These are phyloP conservation scores for Aspergillus cavernicola DNA, from an alignment of 495 filamentous ascomycete species.

Conservation along the genomic window DNA sequence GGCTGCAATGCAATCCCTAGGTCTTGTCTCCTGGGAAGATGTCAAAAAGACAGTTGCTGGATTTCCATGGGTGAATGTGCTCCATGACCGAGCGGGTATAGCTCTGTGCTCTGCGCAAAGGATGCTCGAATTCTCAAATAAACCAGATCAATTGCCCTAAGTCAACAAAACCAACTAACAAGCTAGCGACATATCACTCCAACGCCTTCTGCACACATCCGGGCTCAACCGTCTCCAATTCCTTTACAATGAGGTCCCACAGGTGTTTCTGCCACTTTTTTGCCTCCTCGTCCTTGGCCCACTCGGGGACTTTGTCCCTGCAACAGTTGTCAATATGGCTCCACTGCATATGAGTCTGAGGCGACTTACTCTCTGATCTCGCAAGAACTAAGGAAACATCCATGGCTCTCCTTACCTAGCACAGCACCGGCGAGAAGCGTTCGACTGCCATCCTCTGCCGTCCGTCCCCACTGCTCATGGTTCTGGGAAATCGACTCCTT, in stretches of 20 bases:
- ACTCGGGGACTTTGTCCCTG: background rate
- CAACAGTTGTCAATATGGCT: background rate
- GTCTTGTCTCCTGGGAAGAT: background rate
- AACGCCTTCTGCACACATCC: constrained; percentile 1
- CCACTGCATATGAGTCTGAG: background rate
- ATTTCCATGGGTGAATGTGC: constrained; percentile 2
- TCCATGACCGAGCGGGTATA: background rate
- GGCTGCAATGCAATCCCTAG: background rate
- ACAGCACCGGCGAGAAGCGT: constrained; percentile 1
- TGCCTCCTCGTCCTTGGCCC: background rate
- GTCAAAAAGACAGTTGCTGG: background rate
- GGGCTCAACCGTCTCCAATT: constrained; percentile 1
- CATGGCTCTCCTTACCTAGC: background rate
- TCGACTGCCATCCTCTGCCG: constrained; percentile 2
- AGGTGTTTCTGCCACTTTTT: background rate
- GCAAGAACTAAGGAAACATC: background rate
- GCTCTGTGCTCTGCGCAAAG: background rate
- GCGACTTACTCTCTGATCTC: constrained; percentile 5
- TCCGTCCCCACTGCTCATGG: background rate
- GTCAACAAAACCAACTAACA: background rate
- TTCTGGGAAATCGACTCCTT: background rate
- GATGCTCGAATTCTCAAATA: background rate
- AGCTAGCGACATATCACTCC: background rate
- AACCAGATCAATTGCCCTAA: background rate
- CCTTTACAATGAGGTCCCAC: background rate